Evolutionary conservation across 306 rosid genomes (phyloP).

Genomic region (Cucumis sativus): DNA sequence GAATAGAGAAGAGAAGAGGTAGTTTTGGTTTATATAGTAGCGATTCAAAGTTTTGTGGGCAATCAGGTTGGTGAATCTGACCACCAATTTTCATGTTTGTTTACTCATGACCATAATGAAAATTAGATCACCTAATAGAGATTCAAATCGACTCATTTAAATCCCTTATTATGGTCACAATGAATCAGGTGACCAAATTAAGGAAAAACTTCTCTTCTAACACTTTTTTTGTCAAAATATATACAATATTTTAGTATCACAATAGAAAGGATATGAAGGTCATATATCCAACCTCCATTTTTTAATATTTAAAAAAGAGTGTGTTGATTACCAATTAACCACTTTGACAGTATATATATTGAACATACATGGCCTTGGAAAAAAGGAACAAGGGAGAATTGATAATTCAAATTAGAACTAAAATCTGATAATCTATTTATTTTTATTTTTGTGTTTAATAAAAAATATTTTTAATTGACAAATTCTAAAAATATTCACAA

Average conservation of each 20-base stretch:
- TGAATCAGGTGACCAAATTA: neutral
- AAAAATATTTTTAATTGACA: neutral
- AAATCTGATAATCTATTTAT: too few relatives aligned
- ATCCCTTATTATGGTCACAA: neutral
- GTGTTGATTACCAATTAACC: too few relatives aligned
- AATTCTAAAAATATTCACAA: too few relatives aligned
- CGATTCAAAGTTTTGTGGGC: neutral
- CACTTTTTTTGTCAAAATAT: neutral
- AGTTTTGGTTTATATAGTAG: neutral
- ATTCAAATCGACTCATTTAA: neutral
- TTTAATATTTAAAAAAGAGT: too few relatives aligned
- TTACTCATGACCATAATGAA: neutral
- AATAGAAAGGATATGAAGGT: too few relatives aligned
- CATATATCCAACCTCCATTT: too few relatives aligned
- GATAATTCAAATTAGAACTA: too few relatives aligned
- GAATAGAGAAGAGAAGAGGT: neutral
- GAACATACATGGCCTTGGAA: too few relatives aligned
- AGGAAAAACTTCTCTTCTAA: neutral
- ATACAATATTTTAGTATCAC: too few relatives aligned
- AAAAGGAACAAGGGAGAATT: too few relatives aligned
- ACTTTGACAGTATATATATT: too few relatives aligned
- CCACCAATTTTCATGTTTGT: neutral
- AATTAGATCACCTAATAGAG: constrained; percentile 2
- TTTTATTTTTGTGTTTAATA: neutral
- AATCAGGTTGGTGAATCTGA: neutral